Base-by-base conservation (phyloP, 352 stramenopile genomes). In the Nothophytophthora sp. region DNA sequence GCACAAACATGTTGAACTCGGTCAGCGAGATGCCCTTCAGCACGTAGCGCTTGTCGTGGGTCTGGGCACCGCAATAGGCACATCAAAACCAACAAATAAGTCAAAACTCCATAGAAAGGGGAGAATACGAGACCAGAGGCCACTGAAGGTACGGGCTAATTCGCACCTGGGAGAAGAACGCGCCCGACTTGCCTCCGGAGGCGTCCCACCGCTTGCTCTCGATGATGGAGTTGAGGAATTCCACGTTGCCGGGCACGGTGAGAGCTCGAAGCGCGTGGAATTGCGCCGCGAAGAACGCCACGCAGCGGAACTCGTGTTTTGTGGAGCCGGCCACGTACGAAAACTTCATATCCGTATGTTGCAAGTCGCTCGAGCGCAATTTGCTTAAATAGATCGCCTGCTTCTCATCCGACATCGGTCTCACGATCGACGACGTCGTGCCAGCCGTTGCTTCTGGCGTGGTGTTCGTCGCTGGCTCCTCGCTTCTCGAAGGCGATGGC, bases 1-100 rank as follows among this genome's bases (percentile, higher is more conserved):
- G 75, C 28, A 93, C 60, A 37, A 95, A 95, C 85, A 95, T 95
- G 58, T 95, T 95, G 58, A 92, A 93, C 55, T 95, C 85, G 13
- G 70, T 90, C 60, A 91, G 67, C 2, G 85, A 85, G 39, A 95
- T 92, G 5, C 85, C 85, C 42, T 95, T 95, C 25, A 95, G 49
- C 25, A 95, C 73, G 38, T 86, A 95, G 2, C 83, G 81, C 48
- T 88, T 90, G 55, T 95, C 85, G 40, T 93, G 81, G 2, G 80
- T 82, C 84, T 90, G 61, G 7, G 18, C 6, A 50, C 45, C 34
- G 39, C 7, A 49, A 45, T 19, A 60, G 16, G 41, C 10, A 52
- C 12, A 28, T 45, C 16, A 52, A 1, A 9, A 18, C 66, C 16
- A 63, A 47, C 35, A 36, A 30, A 28, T 12, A 5, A 49, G 1